A percentile compares a stretch with the other conserved stretches of the same genome.
Conservation (phyloP, 2,329 filamentous ascomycete species). For the Alternaria dauci region DNA sequence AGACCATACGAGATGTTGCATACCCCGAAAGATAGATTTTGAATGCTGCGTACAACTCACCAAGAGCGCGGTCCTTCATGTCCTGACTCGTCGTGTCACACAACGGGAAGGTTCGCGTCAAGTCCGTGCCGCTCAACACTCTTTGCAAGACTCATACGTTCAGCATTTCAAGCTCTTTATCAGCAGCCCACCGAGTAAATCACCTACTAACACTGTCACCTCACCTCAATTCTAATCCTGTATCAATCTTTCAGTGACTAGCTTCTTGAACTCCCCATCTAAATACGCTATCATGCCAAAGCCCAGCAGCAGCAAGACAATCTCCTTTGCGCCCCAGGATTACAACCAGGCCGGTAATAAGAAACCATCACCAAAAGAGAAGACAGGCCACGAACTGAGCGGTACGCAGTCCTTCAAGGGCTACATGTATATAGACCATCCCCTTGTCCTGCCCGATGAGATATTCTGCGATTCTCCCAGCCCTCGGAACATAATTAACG, state of each 20-base stretch:
- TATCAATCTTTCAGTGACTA: background rate
- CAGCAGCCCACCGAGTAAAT: background rate
- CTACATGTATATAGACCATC: background rate
- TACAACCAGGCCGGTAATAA: background rate
- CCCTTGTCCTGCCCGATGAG: background rate
- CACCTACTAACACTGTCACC: background rate
- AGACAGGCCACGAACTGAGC: background rate
- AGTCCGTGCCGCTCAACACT: background rate
- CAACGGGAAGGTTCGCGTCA: background rate
- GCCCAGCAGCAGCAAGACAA: background rate
- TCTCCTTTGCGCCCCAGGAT: background rate
- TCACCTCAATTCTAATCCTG: background rate
- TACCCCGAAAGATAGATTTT: background rate
- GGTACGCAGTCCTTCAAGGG: background rate
- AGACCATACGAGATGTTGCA: background rate
- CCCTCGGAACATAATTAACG: background rate
- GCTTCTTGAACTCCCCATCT: background rate
- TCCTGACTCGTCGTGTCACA: background rate
- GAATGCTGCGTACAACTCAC: background rate
- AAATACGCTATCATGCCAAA: background rate
- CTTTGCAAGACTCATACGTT: constrained; percentile 5
- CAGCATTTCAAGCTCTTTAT: background rate
- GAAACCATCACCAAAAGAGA: background rate
- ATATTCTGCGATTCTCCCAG: background rate
- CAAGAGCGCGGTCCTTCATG: background rate